Base-by-base conservation (phyloP, 2,329 filamentous ascomycete species). In the Fusarium abutilonis region DNA sequence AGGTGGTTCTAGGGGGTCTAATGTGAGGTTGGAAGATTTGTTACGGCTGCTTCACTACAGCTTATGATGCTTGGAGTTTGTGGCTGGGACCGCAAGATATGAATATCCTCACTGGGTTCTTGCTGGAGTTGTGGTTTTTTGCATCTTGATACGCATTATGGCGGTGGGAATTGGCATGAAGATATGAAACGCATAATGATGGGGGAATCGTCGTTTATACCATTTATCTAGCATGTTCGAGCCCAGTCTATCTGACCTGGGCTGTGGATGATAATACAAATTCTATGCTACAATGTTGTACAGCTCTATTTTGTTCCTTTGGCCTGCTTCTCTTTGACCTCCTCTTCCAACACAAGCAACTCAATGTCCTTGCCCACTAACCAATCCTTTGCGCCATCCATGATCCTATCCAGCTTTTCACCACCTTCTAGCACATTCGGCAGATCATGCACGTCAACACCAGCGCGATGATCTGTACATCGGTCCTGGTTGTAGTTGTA, bases 391-490 rank as follows among this genome's bases (percentile, higher is more conserved):
- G 94, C 91, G 64, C 90, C 92, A 15, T 89, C 85, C 83, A 97
- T 92, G 61, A 97, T 79, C 49, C 80, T 85, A 43, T 91, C 89
- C 39, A 97, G 79, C 10, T 82, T 86, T 54, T 90, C 83, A 2
- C 84, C 87, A 11, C 93, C 93, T 43, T 83, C 85, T 50, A 97
- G 81, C n/a, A 97, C 89, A 70, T 90, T 86, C 46, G 91, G 88
- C 60, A 97, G 78, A 72, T 93, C 91, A 73, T 94, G 88, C 13
- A 93, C 83, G 52, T 93, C 93, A 35, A 90, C 74, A 0, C 90
- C 92, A 69, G 89, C 92, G 36, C 93, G 83, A 76, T 97, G 93
- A 72, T 97, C 93, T 2, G 93, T 96, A 66, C 95, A 93, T 39
- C 93, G 83, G 75, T 93, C 83, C 72, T 87, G 85, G 62, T 79